phyloP scores from a whole-genome alignment of 164 flowering plant genomes.

The Magnolia officinalis region DNA sequence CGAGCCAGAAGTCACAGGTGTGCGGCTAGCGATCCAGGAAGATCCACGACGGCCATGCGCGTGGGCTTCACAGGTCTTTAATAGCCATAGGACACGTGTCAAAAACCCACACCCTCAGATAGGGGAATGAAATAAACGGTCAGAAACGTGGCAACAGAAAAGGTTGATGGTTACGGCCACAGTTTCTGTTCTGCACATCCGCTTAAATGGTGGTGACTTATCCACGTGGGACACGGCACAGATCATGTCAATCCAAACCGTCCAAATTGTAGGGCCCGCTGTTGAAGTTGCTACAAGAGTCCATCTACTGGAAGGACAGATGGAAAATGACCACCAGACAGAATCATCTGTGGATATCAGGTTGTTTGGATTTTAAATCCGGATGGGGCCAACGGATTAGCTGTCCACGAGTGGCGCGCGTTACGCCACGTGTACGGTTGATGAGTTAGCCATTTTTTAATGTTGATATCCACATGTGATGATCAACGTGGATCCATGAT shows the following conservation, averaged over 20 bases:
- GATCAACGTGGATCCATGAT: neutral
- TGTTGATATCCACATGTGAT: neutral
- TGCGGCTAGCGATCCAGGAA: neutral
- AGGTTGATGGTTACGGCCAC: too few species aligned
- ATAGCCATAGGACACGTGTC: neutral
- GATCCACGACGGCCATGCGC: neutral
- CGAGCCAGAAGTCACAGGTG: too few species aligned
- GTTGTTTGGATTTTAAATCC: too few species aligned
- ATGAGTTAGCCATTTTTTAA: neutral
- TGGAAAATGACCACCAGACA: too few species aligned
- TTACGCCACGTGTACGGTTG: neutral
- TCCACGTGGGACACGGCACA: neutral
- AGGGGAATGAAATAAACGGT: too few species aligned
- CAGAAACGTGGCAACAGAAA: too few species aligned
- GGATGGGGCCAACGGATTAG: too few species aligned
- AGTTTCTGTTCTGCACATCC: too few species aligned
- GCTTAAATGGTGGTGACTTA: neutral
- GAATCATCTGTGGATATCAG: too few species aligned
- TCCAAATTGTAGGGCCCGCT: neutral
- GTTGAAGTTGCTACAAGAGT: neutral
- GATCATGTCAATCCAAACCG: neutral
- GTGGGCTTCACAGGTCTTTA: neutral
- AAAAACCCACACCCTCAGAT: neutral
- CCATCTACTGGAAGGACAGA: too few species aligned
- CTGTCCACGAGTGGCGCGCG: neutral